Percentiles rank a stretch among this genome's conserved stretches.
phyloP scores from a whole-genome alignment of 257 asterid genomes.

The Solanum lignicaule region DNA sequence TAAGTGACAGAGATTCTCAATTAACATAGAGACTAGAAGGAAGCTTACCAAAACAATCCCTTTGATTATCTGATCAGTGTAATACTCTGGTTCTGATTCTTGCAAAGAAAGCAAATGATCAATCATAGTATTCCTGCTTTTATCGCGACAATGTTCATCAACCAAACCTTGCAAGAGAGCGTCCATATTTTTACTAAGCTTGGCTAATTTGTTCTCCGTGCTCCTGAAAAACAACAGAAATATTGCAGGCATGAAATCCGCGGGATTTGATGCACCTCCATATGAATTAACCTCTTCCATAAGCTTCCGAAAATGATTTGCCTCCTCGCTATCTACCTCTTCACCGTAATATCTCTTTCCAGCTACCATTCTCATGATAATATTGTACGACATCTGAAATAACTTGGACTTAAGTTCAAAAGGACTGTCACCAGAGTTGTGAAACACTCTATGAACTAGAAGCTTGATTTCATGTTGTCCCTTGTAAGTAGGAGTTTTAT shows the following conservation, averaged over 20 bases:
- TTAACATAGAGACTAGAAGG: too few relatives aligned
- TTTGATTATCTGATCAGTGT: slow-evolving; percentile 42
- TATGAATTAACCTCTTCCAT: slow-evolving; percentile 7
- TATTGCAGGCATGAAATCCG: slow-evolving; percentile 24
- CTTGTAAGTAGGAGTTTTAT: not conserved
- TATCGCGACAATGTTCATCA: slow-evolving; percentile 22
- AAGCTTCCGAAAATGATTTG: slow-evolving; percentile 20
- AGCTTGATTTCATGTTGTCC: slow-evolving; percentile 25
- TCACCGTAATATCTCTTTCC: slow-evolving; percentile 46
- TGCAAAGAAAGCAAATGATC: slow-evolving; percentile 50
- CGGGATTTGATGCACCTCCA: slow-evolving; percentile 17
- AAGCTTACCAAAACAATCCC: slow-evolving; percentile 28
- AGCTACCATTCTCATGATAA: slow-evolving; percentile 50
- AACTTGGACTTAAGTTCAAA: slow-evolving; percentile 25
- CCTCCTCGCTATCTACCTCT: slow-evolving; percentile 24
- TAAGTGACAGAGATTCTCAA: too few relatives aligned
- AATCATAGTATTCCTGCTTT: slow-evolving; percentile 25
- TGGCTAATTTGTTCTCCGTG: slow-evolving; percentile 18
- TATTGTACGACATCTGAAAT: slow-evolving; percentile 28
- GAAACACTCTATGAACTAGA: slow-evolving; percentile 5
- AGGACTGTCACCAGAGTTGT: not conserved
- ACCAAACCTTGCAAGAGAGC: slow-evolving; percentile 34
- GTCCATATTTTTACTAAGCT: slow-evolving; percentile 17
- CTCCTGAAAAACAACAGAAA: slow-evolving; percentile 4
- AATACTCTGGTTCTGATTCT: slow-evolving; percentile 38